Conservation (phyloP, 2,329 filamentous ascomycete species). For the Aspergillus persii region DNA sequence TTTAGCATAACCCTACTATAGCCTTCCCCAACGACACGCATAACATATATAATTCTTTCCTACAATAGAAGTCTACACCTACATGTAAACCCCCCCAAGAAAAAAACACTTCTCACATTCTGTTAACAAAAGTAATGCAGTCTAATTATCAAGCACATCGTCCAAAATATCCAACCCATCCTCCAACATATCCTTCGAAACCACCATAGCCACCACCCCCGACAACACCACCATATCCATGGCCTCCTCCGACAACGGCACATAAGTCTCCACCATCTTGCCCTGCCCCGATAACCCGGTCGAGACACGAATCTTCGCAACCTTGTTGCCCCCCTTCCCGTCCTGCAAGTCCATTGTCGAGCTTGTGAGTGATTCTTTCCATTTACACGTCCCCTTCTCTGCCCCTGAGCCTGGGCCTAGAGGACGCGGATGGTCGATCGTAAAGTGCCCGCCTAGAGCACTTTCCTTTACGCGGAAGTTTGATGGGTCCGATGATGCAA, state of each 20-base stretch:
- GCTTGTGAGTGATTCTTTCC: not conserved
- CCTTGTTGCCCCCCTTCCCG: not conserved
- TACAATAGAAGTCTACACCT: no score
- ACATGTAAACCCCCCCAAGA: no score
- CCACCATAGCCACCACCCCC: not conserved
- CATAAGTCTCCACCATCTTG: not conserved
- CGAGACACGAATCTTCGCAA: not conserved
- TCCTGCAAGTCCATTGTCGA: not conserved
- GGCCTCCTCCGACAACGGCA: not conserved
- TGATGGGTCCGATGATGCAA: not conserved
- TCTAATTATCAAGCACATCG: not conserved
- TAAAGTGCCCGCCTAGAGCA: not conserved
- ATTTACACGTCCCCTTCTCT: no score
- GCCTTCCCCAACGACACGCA: no score
- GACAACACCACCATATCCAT: not conserved
- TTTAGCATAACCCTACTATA: no score
- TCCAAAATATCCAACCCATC: not conserved
- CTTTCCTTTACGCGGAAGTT: not conserved
- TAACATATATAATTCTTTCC: no score
- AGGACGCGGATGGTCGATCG: not conserved
- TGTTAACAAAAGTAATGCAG: no score
- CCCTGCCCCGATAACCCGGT: not conserved
- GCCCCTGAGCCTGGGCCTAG: no score
- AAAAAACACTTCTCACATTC: no score
- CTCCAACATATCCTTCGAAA: not conserved